Conservation (phyloP, 2,329 filamentous ascomycete genomes). For the Ceratocystis cubensis region DNA sequence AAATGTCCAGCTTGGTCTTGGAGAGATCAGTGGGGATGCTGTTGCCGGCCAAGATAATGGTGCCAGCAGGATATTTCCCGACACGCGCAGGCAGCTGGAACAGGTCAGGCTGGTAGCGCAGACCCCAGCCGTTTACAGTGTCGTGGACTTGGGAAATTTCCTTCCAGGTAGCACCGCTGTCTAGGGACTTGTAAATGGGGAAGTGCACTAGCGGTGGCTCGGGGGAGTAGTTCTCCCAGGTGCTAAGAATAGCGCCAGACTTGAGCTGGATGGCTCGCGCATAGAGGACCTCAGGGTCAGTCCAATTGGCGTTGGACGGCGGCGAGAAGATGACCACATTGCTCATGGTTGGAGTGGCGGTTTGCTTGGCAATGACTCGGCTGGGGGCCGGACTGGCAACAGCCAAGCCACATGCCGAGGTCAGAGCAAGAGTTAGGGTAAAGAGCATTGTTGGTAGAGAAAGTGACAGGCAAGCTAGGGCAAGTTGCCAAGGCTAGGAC, state of each 20-base stretch:
- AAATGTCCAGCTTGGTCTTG: constrained; percentile 55
- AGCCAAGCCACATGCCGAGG: constrained; percentile 3
- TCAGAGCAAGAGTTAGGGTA: background rate
- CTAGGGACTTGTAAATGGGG: constrained; percentile 41
- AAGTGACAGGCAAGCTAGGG: too few relatives aligned
- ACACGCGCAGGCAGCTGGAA: constrained; percentile 49
- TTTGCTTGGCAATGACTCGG: constrained; percentile 4
- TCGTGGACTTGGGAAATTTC: constrained; percentile 52
- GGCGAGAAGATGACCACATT: constrained; percentile 33
- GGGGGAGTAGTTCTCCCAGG: constrained; percentile 45
- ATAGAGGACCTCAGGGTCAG: constrained; percentile 34
- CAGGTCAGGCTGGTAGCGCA: constrained; percentile 57
- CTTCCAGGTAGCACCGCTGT: constrained; percentile 47
- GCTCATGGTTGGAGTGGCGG: constrained; percentile 20
- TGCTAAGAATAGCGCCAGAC: constrained; percentile 38
- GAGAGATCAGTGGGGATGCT: constrained; percentile 48
- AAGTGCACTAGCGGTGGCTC: constrained; percentile 44
- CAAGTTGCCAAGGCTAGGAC: background rate
- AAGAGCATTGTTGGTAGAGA: background rate
- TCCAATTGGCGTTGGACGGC: constrained; percentile 31
- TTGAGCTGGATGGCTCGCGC: constrained; percentile 34
- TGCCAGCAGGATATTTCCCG: constrained; percentile 47
- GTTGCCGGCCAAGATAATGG: constrained; percentile 49
- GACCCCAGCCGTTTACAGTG: constrained; percentile 49
- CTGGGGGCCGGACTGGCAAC: constrained; percentile 1